Evolutionary conservation across 306 rosid species (phyloP).

Genomic region (barrel medic (Medicago truncatula)): MtrunA17r5.0-ANR NC_053042.1:22363001-22363500

Average conservation of each 20-base stretch:
- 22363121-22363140: slow-evolving; percentile 58
- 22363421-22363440: slow-evolving; percentile 52
- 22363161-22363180: slow-evolving; percentile 55
- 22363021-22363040: slow-evolving; percentile 44
- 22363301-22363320: slow-evolving; percentile 51
- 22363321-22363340: slow-evolving; percentile 56
- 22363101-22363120: slow-evolving; percentile 58
- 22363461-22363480: slow-evolving; percentile 56
- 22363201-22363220: slow-evolving; percentile 48
- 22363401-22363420: slow-evolving; percentile 58
- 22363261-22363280: slow-evolving; percentile 57
- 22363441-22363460: slow-evolving; percentile 59
- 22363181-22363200: slow-evolving; percentile 64
- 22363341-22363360: slow-evolving; percentile 55
- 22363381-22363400: slow-evolving; percentile 63
- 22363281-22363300: slow-evolving; percentile 67
- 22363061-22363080: slow-evolving; percentile 27
- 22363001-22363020: slow-evolving; percentile 47
- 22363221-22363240: slow-evolving; percentile 42
- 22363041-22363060: neutral
- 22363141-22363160: slow-evolving; percentile 50
- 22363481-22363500: slow-evolving; percentile 81
- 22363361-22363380: slow-evolving; percentile 43
- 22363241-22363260: slow-evolving; percentile 49
- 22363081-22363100: neutral